Conservation (phyloP, 225 moss, liverwort and hornwort species). For the Thuidium tamariscinum region DNA sequence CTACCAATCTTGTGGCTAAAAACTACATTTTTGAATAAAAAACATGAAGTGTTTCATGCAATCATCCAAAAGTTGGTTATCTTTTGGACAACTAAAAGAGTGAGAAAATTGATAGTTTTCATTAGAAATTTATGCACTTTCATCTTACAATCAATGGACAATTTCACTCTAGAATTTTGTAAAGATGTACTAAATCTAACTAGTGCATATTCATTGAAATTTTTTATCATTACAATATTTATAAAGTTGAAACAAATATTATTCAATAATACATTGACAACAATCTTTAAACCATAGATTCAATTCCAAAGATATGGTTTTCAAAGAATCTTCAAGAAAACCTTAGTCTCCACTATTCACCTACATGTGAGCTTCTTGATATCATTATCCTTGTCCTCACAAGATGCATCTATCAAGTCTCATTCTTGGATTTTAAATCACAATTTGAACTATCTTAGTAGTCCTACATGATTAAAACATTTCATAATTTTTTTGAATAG, state of each 20-base stretch:
- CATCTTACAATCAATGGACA: neutral
- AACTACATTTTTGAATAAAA: no score
- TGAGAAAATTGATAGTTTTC: accelerated
- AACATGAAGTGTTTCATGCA: no score
- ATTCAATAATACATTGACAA: neutral
- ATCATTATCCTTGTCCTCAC: neutral
- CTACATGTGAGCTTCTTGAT: neutral
- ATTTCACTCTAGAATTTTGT: neutral
- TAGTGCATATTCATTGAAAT: neutral
- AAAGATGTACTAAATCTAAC: neutral
- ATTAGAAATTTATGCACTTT: neutral
- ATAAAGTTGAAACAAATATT: neutral
- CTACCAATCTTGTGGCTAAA: no score
- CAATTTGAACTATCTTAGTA: no score
- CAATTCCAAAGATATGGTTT: neutral
- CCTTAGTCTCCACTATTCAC: neutral
- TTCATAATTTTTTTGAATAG: neutral
- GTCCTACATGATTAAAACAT: neutral
- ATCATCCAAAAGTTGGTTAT: neutral
- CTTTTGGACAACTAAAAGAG: accelerated
- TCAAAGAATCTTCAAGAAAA: neutral
- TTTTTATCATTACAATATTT: neutral
- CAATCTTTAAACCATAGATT: neutral
- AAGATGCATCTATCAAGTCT: neutral
- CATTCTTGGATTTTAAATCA: neutral